These are phyloP conservation scores for Rhizomucor miehei DNA, from an alignment of 371 early-diverging fungal genomes.

Conservation along the genomic window DNA sequence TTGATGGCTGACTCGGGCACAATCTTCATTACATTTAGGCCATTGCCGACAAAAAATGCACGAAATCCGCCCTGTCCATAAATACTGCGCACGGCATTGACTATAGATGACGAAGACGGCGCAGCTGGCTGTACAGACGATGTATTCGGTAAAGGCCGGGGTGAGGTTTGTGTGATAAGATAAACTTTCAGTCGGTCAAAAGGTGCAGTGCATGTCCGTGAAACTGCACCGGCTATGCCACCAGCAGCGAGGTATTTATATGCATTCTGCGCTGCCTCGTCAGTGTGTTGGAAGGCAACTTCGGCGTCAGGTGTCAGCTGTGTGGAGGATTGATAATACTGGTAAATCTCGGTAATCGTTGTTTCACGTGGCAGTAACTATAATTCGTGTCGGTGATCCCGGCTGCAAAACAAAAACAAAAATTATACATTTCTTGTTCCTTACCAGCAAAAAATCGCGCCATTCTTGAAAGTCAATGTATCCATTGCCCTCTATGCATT, in stretches of 20 bases:
- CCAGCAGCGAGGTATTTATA: conserved; percentile 70
- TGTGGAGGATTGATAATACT: conserved; percentile 58
- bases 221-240: conserved; percentile 75
- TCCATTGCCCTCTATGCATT: conserved; percentile 55
- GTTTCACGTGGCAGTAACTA: conserved; percentile 41
- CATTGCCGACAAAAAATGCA: conserved; percentile 82
- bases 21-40: conserved; percentile 81
- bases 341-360: conserved; percentile 57
- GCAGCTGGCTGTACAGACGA: conserved; percentile 8
- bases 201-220: conserved; percentile 77
- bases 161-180: conserved; percentile 55
- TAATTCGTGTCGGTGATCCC: not conserved
- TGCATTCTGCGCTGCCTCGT: conserved; percentile 38
- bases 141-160: not conserved
- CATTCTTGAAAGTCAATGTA: conserved; percentile 73
- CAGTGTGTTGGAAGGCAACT: conserved; percentile 54
- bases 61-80: conserved; percentile 67
- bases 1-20: conserved; percentile 80
- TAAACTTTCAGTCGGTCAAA: conserved; percentile 76
- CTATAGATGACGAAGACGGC: conserved; percentile 20
- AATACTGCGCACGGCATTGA: conserved; percentile 44
- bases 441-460: conserved; percentile 75
- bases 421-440: conserved; percentile 3
- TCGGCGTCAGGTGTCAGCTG: conserved; percentile 61
- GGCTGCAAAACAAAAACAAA: not conserved